These are phyloP conservation scores for Jamesozyma spencerorum DNA, from an alignment of 805 yeast species.

Conservation along the genomic window DNA sequence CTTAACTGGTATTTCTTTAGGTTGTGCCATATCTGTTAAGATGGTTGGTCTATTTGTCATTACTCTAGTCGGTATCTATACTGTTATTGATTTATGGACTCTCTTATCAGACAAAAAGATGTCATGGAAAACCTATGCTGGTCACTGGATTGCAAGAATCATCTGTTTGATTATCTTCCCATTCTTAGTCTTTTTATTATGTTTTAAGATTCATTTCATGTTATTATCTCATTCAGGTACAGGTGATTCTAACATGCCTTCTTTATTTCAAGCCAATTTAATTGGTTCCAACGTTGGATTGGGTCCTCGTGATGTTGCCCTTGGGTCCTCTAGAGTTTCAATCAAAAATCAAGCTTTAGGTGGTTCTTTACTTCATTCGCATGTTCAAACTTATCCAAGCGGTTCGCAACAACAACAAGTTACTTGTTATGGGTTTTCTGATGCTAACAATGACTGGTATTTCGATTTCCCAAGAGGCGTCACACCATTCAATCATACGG, in stretches of 20 bases:
- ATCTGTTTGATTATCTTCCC: conserved; percentile 58
- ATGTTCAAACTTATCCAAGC: conserved; percentile 76
- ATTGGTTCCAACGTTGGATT: conserved; percentile 53
- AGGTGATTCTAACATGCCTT: conserved; percentile 73
- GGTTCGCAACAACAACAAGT: conserved; percentile 93
- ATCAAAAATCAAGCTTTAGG: conserved; percentile 60
- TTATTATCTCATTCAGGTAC: conserved; percentile 71
- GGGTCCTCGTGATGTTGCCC: conserved; percentile 64
- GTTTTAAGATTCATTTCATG: conserved; percentile 72
- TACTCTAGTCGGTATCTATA: conserved; percentile 78
- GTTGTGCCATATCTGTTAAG: conserved; percentile 86
- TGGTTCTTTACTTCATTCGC: conserved; percentile 81
- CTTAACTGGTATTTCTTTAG: conserved; percentile 76
- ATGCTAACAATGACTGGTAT: conserved; percentile 74
- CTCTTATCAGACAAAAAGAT: conserved; percentile 61
- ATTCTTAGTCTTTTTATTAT: conserved; percentile 47
- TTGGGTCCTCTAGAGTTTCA: conserved; percentile 46
- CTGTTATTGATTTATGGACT: conserved; percentile 79
- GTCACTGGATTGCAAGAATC: conserved; percentile 61
- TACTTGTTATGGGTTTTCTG: conserved; percentile 86
- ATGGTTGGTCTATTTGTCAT: conserved; percentile 95
- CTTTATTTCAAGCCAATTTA: conserved; percentile 72
- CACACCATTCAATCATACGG: conserved; percentile 17
- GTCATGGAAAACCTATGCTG: conserved; percentile 39
- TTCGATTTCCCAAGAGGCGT: conserved; percentile 48